Percentiles rank a stretch among this genome's conserved stretches.
Conservation (phyloP, 108 stramenopile genomes). For the Nitzschia palea region DNA sequence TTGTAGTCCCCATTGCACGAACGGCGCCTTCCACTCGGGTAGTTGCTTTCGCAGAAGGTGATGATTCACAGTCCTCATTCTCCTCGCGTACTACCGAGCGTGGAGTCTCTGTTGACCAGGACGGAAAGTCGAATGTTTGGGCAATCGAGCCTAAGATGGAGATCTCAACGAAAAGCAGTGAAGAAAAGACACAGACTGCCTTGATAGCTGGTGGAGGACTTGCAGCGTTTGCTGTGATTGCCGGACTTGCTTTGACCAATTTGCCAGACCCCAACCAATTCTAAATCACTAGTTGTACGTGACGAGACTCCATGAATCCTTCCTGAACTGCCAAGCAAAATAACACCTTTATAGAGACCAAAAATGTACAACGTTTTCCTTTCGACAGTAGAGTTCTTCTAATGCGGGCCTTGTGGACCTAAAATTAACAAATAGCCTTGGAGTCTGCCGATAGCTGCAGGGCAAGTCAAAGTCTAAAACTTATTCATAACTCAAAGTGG, state of each 20-base stretch:
- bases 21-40: background rate
- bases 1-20: conserved; percentile 2
- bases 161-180: conserved; percentile 70
- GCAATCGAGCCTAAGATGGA: conserved; percentile 97
- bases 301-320: too few species aligned
- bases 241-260: conserved; percentile 75
- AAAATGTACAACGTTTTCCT: too few species aligned
- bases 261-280: conserved; percentile 88
- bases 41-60: conserved; percentile 13
- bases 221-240: conserved; percentile 69
- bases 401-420: too few species aligned
- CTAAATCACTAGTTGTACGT: too few species aligned
- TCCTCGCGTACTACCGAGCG: conserved; percentile 46
- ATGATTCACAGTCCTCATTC: background rate
- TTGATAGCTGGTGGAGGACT: conserved; percentile 73
- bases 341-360: too few species aligned
- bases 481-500: too few species aligned
- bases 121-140: conserved; percentile 97
- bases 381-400: too few species aligned
- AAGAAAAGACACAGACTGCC: conserved; percentile 70
- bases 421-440: too few species aligned
- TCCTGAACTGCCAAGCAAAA: too few species aligned
- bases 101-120: conserved; percentile 88
- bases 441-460: too few species aligned
- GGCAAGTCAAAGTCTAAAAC: too few species aligned